Percentiles rank a stretch among this genome's conserved stretches.
Conservation (phyloP, 306 rosid species). For the Arachis hypogaea region DNA sequence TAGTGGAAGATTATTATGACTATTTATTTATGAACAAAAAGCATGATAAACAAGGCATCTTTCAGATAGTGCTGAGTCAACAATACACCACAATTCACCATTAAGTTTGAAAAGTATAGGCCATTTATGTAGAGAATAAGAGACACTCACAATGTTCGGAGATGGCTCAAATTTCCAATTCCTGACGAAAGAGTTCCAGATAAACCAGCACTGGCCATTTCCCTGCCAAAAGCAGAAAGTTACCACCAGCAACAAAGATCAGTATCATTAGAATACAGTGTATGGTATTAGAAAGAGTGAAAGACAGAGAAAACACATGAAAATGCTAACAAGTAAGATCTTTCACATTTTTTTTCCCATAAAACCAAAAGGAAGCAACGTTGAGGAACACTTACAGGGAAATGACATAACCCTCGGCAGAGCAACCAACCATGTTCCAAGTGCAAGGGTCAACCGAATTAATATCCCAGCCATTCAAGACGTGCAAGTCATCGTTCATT, state of each 20-base stretch:
- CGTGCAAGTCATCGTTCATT: slow-evolving; percentile 64
- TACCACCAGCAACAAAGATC: background rate
- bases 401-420: slow-evolving; percentile 73
- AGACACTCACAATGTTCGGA: slow-evolving; percentile 72
- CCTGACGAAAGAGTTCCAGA: slow-evolving; percentile 81
- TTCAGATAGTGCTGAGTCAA: background rate
- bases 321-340: slow-evolving; percentile 1
- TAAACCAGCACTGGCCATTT: slow-evolving; percentile 74
- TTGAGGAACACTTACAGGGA: slow-evolving; percentile 66
- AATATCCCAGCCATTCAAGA: slow-evolving; percentile 87
- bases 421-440: slow-evolving; percentile 91
- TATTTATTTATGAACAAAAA: background rate
- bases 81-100: background rate
- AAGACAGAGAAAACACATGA: background rate
- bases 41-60: background rate
- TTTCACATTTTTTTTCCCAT: background rate
- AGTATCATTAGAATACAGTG: slow-evolving; percentile 2
- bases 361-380: background rate
- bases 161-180: slow-evolving; percentile 82
- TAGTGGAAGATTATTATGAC: no score
- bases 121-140: slow-evolving; percentile 21
- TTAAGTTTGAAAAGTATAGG: slow-evolving; percentile 5
- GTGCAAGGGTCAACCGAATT: slow-evolving; percentile 98
- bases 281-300: background rate
- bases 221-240: slow-evolving; percentile 56